These are phyloP conservation scores for Fusarium sp. DNA, from an alignment of 2,329 filamentous ascomycete species.

Conservation along the genomic window DNA sequence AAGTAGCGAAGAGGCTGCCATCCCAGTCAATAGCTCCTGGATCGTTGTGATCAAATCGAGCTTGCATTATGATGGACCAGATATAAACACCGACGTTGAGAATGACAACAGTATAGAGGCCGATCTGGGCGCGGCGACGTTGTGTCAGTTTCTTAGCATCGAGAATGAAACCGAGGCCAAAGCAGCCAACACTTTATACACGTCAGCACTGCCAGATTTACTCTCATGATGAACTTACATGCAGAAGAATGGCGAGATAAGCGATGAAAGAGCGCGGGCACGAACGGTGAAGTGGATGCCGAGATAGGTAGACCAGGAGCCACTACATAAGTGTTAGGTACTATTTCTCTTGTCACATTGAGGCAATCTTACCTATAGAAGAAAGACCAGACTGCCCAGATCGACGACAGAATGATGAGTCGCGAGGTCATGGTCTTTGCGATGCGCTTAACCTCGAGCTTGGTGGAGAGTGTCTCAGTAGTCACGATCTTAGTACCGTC, in stretches of 20 bases:
- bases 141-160: not conserved
- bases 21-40: slow-evolving; percentile 15
- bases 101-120: not conserved
- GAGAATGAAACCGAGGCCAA: slow-evolving; percentile 7
- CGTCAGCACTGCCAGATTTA: rapidly evolving
- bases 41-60: not conserved
- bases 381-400: slow-evolving; percentile 12
- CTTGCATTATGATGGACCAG: slow-evolving; percentile 18
- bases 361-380: not conserved
- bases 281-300: slow-evolving; percentile 14
- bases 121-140: slow-evolving; percentile 11
- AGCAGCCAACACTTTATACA: not conserved
- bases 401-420: not conserved
- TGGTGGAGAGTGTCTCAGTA: not conserved
- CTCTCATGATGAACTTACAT: not conserved
- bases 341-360: rapidly evolving
- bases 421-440: slow-evolving; percentile 16
- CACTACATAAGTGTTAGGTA: not conserved
- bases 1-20: not conserved
- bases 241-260: slow-evolving; percentile 15
- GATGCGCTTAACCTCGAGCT: slow-evolving; percentile 3
- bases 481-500: slow-evolving; percentile 11
- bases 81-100: slow-evolving; percentile 6
- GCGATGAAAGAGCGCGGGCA: not conserved
- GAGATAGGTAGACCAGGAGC: slow-evolving; percentile 14